These are phyloP conservation scores for Sporothrix schenckii DNA, from an alignment of 2,329 filamentous ascomycete genomes.

Conservation along the genomic window DNA sequence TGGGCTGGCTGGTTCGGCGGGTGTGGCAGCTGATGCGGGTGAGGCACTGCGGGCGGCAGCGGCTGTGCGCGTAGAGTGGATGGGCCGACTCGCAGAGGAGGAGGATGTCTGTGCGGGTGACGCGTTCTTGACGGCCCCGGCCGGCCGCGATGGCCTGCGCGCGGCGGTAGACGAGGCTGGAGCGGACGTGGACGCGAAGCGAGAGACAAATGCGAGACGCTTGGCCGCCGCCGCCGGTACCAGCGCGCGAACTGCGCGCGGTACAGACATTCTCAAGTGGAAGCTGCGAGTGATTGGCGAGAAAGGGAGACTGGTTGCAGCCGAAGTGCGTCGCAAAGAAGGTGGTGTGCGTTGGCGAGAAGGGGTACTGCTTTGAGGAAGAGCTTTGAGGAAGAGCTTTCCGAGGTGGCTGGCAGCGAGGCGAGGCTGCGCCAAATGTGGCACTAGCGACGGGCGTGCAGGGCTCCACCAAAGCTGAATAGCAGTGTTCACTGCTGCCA, in stretches of 20 bases:
- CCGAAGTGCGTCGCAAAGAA: too few species aligned
- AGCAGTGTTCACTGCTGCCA: neutral
- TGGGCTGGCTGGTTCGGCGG: neutral
- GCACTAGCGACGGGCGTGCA: neutral
- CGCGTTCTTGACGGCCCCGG: neutral
- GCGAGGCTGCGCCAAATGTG: neutral
- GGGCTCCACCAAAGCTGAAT: neutral
- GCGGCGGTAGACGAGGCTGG: neutral
- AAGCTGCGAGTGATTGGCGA: neutral
- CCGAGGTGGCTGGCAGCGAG: neutral
- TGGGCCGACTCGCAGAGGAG: neutral
- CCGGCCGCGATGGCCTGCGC: constrained; percentile 4
- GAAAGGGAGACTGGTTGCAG: too few species aligned
- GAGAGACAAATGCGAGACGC: neutral
- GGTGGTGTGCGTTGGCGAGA: neutral
- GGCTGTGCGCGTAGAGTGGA: constrained; percentile 14
- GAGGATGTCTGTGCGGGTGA: neutral
- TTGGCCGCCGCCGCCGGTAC: constrained; percentile 33
- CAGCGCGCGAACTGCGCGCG: constrained; percentile 22
- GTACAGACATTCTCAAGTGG: constrained; percentile 25
- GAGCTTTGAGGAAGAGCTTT: constrained; percentile 10
- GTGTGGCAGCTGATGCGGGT: neutral
- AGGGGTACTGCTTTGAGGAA: neutral
- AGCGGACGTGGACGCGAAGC: neutral
- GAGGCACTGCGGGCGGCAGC: neutral